Evolutionary conservation across 192 early-diverging fungal genomes (phyloP).

Genomic region (Funneliformis mosseae): DNA sequence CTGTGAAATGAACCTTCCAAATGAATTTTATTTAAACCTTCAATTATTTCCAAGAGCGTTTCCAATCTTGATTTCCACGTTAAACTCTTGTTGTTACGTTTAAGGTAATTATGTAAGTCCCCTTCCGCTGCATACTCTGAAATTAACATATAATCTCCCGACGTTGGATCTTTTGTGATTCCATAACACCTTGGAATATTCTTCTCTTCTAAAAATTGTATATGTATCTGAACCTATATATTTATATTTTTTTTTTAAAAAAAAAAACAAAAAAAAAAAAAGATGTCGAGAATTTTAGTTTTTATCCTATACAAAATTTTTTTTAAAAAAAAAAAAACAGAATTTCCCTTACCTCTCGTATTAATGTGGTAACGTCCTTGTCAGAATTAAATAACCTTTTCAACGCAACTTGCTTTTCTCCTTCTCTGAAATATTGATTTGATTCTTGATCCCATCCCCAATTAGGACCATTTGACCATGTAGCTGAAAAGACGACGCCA

Average conservation of each 20-base stretch:
- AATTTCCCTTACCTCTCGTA: slow-evolving; percentile 5
- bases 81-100: slow-evolving; percentile 35
- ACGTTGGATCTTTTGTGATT: slow-evolving; percentile 23
- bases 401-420: background rate
- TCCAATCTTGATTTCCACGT: slow-evolving; percentile 39
- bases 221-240: background rate
- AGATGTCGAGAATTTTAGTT: background rate
- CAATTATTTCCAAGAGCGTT: slow-evolving; percentile 37
- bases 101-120: slow-evolving; percentile 41
- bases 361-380: background rate
- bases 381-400: slow-evolving; percentile 25
- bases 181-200: slow-evolving; percentile 24
- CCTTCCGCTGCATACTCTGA: slow-evolving; percentile 40
- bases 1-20: slow-evolving; percentile 42
- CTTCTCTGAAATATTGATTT: slow-evolving; percentile 1
- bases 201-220: background rate
- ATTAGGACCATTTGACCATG: slow-evolving; percentile 16
- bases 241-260: too few species aligned
- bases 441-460: slow-evolving; percentile 9
- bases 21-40: slow-evolving; percentile 46
- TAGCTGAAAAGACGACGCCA: slow-evolving; percentile 2
- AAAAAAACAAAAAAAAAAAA: background rate
- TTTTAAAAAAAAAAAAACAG: background rate
- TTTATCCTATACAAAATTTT: background rate
- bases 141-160: slow-evolving; percentile 44